These are phyloP conservation scores for Hanseniaspora valbyensis DNA, from an alignment of 805 yeast genomes.

Conservation along the genomic window DNA sequence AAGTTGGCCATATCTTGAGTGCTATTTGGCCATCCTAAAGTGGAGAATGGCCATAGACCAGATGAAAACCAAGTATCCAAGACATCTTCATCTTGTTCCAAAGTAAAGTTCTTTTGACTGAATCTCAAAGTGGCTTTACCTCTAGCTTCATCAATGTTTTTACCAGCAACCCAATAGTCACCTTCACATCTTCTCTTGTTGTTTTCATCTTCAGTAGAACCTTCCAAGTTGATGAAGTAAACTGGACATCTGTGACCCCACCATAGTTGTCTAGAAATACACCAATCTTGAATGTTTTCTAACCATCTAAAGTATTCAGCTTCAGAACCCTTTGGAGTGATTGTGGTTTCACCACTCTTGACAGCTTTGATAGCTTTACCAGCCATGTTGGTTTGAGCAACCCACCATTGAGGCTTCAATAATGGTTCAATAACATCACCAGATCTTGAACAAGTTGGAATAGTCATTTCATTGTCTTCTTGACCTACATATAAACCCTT, in stretches of 20 bases:
- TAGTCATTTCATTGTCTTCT: conserved; percentile 88
- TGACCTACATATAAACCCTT: conserved; percentile 71
- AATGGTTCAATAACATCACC: conserved; percentile 95
- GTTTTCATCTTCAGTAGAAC: conserved; percentile 42
- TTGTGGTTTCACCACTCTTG: conserved; percentile 63
- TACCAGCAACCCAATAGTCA: conserved; percentile 84
- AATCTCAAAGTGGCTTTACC: conserved; percentile 66
- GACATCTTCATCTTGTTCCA: conserved; percentile 95
- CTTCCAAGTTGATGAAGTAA: conserved; percentile 74
- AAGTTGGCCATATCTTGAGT: conserved; percentile 63
- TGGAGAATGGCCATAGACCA: conserved; percentile 95
- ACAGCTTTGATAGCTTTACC: conserved; percentile 77
- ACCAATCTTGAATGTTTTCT: conserved; percentile 96
- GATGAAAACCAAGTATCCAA: conserved; percentile 98
- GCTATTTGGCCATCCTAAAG: conserved; percentile 88
- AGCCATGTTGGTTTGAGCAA: conserved; percentile 81
- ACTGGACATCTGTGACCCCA: conserved; percentile 99
- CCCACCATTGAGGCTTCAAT: conserved; percentile 99
- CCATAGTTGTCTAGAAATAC: conserved; percentile 89
- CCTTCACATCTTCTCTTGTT: conserved; percentile 43
- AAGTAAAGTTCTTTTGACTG: conserved; percentile 55
- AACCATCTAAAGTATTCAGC: conserved; percentile 92
- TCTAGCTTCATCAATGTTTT: conserved; percentile 70
- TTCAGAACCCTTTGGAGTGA: conserved; percentile 82
- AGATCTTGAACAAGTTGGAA: conserved; percentile 89